Base-by-base conservation (phyloP, 23 red algal species). In the Gracilaria vermiculophylla region DNA sequence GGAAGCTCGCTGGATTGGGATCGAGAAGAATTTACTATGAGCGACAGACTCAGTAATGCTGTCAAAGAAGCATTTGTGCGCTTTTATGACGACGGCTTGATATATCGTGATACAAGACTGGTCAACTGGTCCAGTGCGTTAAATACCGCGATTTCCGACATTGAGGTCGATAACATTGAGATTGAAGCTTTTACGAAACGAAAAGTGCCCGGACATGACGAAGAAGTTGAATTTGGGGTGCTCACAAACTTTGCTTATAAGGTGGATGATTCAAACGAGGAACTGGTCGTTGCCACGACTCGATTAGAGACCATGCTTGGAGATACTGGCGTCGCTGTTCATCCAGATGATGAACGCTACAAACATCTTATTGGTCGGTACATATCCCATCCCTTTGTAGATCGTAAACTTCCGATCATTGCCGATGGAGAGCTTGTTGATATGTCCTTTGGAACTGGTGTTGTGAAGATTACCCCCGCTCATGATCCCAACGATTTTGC, bases 221-320 rank as follows among this genome's bases (percentile, higher is more conserved):
- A 79, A 24, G 78, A 77, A 70, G 90, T 98, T 69, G 97, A 99
- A 76, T 95, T 99, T 85, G 97, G 97, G 20, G 92, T 95, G 28
- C 80, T 99, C 50, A 99, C 92, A 3, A 89, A 94, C 23, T 99
- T 99, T 54, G 92, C 92, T 25, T 99, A 99, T 65, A 83, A 67
- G 44, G 65, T 99, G 27, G 77, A 90, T 42, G 82, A 37, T 35
- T 47, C 28, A 43, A 53, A 78, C 10, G 71, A 45, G 52, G 86
- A 94, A 74, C 82, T 99, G 7, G 90, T 94, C 13, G 92, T 99
- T 29, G 97, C 97, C 1, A 99, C 97, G 12, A 99, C 97, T 15
- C 81, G 97, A 40, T 89, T 99, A 79, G 97, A 99, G 89, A 99
- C 97, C 14, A 99, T 99, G 97, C 85, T 99, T 36, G 97, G 93